Evolutionary conservation across 179 eudicot species (phyloP), one percentile per base, ranked within the genome.

Genomic region (Patellifolia procumbens): DNA sequence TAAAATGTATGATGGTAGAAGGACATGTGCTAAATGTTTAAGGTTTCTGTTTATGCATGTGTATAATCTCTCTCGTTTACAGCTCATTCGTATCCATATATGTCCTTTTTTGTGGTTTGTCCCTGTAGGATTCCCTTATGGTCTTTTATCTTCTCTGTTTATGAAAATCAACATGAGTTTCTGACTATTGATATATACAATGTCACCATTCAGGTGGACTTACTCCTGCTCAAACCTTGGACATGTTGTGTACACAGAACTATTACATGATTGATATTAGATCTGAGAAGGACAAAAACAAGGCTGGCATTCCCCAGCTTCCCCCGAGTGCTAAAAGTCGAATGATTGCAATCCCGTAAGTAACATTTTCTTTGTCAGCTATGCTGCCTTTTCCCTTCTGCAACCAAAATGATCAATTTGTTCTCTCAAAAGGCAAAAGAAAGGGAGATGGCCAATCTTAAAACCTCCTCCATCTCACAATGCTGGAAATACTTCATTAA

Each of bases 141-240:
- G 5, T 5, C 31, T 1, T 42, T 5, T 71, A 51, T 37, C 74
- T 9, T 56, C 49, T 70, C 9, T 19, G 8, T 28, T 11, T 68
- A 45, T 31, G 26, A n/a, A 26, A 59, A 26, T 17, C 29, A 19
- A 3, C 32, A 28, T 5, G 28, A 24, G 35, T 68, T 28, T 53
- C 1, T 64, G 58, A 20, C 15, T 39, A 32, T 66, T 68, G 48
- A 61, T 53, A 1, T 2, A 34, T 67, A 73, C 72, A 9, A 4
- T 75, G 34, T 53, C 64, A 71, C 62, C 70, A 63, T 80, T 31
- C 75, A 94, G 98, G 98, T 75, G 89, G 74, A 31, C 88, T 94
- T 56, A 83, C 97, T 80, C 94, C 97, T 55, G 94, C 98, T 74
- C 98, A 92, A 85, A 82, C 94, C 77, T 84, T 94, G 81, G 98